Base-by-base conservation (phyloP, 352 stramenopile species). In the Pythium myriotylum region DNA sequence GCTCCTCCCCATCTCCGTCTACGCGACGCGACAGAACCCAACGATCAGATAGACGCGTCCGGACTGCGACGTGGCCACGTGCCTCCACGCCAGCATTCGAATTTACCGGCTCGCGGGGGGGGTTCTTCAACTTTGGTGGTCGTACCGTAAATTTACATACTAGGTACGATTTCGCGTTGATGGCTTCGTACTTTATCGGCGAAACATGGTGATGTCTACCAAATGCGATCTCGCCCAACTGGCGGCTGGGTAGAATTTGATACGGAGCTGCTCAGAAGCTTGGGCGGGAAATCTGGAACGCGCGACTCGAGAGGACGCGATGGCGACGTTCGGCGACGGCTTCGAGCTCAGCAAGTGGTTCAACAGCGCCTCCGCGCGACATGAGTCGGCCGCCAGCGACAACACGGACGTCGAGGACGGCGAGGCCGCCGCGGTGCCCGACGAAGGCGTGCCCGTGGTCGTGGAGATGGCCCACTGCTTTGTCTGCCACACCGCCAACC, bases 291-390 rank as follows among this genome's bases (percentile, higher is more conserved):
- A 35, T 35, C 29, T 35, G 29, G 29, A 35, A 35, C 29, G 29
- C 29, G 29, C 29, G 29, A 35, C 29, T 35, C 29, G 29, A 35
- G 29, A 61, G 6, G 24, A 42, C 40, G 39, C 43, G n/a, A 74
- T 74, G 70, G 47, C 72, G 58, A 63, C 54, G 23, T 67, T 88
- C 45, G 76, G 73, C 47, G 78, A 88, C 40, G 70, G 77, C 43
- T 92, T 92, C 52, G 76, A 90, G 74, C 74, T 92, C 33, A 90
- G 82, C 68, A 81, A 86, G 76, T 93, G 84, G 84, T 93, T 90
- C 65, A 93, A 93, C 57, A 55, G 43, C 42, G 42, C 62, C 39
- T n/a, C 24, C 14, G 50, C 45, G 12, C 49, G 42, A 42, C 45
- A 54, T 24, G 60, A 63, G 26, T 49, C 61, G 23, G 49, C 77